Base-by-base conservation (phyloP, 148 eudicot genomes). In the Amaranthus palmeri region DNA sequence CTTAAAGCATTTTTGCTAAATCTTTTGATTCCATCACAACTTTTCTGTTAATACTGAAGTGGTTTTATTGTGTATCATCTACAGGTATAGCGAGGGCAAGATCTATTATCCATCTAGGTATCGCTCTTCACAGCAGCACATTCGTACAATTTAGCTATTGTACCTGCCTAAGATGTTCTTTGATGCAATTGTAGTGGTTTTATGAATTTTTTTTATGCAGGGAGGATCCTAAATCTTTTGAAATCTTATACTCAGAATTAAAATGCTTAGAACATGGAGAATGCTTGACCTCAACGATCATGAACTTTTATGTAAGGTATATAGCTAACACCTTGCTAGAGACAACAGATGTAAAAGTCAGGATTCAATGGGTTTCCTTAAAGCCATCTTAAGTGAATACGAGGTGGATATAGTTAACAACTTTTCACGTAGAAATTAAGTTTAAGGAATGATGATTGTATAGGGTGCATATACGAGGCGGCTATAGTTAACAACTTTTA, bases 241-340 rank as follows among this genome's bases (percentile, higher is more conserved):
- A 91, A 83, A 83, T 93, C 63, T 65, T 82, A 54, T 76, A 81
- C 78, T 69, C 86, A 57, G 96, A 91, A 76, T 65, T 93, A 81
- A 71, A 87, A 69, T 91, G 96, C 78, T 91, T 93, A 71, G 88
- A 79, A 65, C 91, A 97, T 60, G 85, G 85, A 77, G 83, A 86
- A 51, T 93, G 77, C 82, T 60, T 93, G 83, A 85, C 98, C 67
- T 91, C 97, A 46, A 76, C 93, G 60, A 86, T 93, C 73, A 93
- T 93, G 92, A 93, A 91, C 67, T 93, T 88, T 74, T 93, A 91
- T 78, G 84, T 89, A 77, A 82, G 88, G 98, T 93, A 81, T 64
- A 81, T 76, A 42, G 46, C 72, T 59, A 54, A 13, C 77, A 55
- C 59, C 67, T 51, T 43, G 13, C 25, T 62, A 3, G 18, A 49